Evolutionary conservation across 1,284 basidiomycete species (phyloP), one percentile per base, ranked within the genome.

Genomic region (Leccinum holopus): DNA sequence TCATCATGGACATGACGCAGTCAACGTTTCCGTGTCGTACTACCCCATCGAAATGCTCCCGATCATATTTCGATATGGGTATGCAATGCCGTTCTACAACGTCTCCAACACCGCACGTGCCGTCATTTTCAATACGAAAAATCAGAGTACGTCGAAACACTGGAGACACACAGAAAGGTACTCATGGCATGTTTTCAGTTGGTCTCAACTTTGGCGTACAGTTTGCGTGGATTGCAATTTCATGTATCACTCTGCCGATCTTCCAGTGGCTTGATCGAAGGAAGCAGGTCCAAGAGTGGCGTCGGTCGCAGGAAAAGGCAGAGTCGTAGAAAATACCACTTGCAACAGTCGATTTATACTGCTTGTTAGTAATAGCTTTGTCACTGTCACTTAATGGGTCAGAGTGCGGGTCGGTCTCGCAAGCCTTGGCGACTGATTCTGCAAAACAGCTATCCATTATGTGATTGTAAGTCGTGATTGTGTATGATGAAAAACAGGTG

Each of bases 31-130:
- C 0, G 85, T 89, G 32, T 82, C 78, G 21, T 75, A 80, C 60
- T 81, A 85, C 58, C 91, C 91, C 0, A 83, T 90, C 60, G 83
- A 87, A 62, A 78, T 90, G 1, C 80, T 91, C n/a, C 89, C 90
- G 0, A 66, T 68, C 58, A 75, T 93, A 63, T 93, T 81, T 76
- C 79, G 80, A 58, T 89, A 88, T 65, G 87, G 86, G 3, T 87
- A 86, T 63, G 89, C 84, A 0, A 80, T 81, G 69, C 91, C 91
- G 0, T 91, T 92, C 75, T 91, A 89, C 76, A 89, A 91, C 67
- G 78, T 88, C 33, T 82, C 83, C 2, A 74, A 76, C 28, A 82
- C 84, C 2, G 82, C 87, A 30, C 79, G 91, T 18, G 80, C 85
- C 12, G 80, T 93, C 65, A 77, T 91, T 41, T 92, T 93, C 69